Conservation (phyloP, 768 basidiomycete species). For the Neoboletus magnificus region DNA sequence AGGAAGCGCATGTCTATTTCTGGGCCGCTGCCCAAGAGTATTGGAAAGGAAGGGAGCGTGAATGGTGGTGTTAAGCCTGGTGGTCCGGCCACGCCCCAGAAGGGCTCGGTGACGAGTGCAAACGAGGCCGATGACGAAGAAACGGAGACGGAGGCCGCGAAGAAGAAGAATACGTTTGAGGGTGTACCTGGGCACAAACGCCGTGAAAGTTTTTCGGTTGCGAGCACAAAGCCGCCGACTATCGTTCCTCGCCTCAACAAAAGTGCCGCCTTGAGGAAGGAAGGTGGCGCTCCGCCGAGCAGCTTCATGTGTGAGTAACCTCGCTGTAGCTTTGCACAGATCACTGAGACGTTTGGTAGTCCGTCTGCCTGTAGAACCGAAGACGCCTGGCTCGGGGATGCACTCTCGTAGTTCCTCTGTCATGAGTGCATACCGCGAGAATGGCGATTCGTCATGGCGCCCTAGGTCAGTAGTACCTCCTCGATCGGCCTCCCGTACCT, state of each 20-base stretch:
- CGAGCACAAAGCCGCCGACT: conserved; percentile 43
- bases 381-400: conserved; percentile 37
- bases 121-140: conserved; percentile 30
- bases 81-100: conserved; percentile 10
- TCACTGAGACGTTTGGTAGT: conserved; percentile 35
- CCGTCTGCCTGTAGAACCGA: conserved; percentile 40
- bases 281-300: conserved; percentile 51
- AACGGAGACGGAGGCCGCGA: conserved; percentile 23
- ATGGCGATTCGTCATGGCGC: conserved; percentile 9
- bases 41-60: background rate
- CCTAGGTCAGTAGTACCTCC: conserved; percentile 25
- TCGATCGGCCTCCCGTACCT: conserved; percentile 44
- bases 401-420: conserved; percentile 43
- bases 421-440: conserved; percentile 29
- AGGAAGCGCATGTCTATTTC: conserved; percentile 38
- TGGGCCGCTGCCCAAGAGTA: conserved; percentile 10
- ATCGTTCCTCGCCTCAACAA: conserved; percentile 44
- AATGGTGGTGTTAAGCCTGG: conserved; percentile 3
- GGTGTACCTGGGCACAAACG: conserved; percentile 86
- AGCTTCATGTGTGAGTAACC: conserved; percentile 67
- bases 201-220: conserved; percentile 68
- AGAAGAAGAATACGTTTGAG: conserved; percentile 55
- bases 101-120: conserved; percentile 15
- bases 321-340: background rate
- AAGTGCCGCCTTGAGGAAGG: conserved; percentile 45